Conservation (phyloP, 2,329 filamentous ascomycete genomes). For the Calonectria ilicicola region DNA sequence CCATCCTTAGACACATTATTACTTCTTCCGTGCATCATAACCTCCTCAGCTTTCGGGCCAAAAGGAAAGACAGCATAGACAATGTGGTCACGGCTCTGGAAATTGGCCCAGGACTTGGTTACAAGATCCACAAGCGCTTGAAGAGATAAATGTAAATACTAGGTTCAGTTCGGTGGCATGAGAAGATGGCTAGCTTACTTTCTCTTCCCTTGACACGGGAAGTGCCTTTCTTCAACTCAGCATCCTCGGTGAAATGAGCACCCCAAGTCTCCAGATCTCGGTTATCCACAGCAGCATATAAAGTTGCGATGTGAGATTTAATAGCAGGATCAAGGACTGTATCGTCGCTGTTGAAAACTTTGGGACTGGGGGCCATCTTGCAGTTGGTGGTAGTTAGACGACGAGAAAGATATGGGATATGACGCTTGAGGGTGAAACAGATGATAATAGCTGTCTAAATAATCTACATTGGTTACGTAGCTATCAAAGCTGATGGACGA, state of each 20-base stretch:
- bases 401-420: too few relatives aligned
- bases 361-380: neutral
- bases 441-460: too few relatives aligned
- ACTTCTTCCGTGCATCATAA: slow-evolving; percentile 8
- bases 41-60: neutral
- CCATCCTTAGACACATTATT: slow-evolving; percentile 10
- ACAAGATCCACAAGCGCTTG: slow-evolving; percentile 2
- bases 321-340: slow-evolving; percentile 21
- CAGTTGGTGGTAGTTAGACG: too few relatives aligned
- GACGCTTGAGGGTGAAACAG: too few relatives aligned
- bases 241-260: slow-evolving; percentile 12
- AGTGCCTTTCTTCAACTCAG: neutral
- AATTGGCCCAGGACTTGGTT: neutral
- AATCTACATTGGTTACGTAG: too few relatives aligned
- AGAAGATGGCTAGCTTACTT: neutral
- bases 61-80: slow-evolving; percentile 5
- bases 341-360: slow-evolving; percentile 16
- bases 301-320: slow-evolving; percentile 16
- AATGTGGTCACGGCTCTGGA: slow-evolving; percentile 4
- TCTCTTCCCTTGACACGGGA: slow-evolving; percentile 7
- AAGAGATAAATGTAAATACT: neutral
- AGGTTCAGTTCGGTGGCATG: neutral
- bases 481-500: too few relatives aligned
- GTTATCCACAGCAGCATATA: slow-evolving; percentile 19
- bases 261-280: slow-evolving; percentile 12